Base-by-base conservation (phyloP, 2,329 filamentous ascomycete genomes). In the Hypoxylon sp. region DNA sequence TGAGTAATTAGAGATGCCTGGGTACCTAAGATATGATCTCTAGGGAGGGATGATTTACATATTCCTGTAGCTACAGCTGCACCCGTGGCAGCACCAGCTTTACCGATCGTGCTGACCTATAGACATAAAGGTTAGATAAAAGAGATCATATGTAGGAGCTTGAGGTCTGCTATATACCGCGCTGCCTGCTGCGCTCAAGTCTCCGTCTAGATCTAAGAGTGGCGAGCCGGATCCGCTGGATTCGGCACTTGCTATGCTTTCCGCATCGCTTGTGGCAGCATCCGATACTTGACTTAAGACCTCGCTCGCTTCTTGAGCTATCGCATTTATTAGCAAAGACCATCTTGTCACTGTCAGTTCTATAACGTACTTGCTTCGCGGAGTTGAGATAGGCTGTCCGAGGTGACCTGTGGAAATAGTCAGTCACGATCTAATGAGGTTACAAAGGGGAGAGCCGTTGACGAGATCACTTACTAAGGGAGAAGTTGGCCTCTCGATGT, bases 11-110 rank as follows among this genome's bases (percentile, higher is more conserved):
- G 25, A 25, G 25, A 25, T 25, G 25, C 6, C 2, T 25, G 25
- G 25, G 6, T 25, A 25, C 25, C n/a, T n/a, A n/a, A 32, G 30
- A 32, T 32, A 32, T 32, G 32, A 11, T 13, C 32, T 36, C 32
- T 36, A 14, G 11, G 32, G 14, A 14, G 32, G 32, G 32, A 11
- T 14, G 14, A 14, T 36, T 36, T 38, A 38, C 36, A 38, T 38
- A 38, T 38, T n/a, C 36, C 36, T 38, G 36, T 38, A 14, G 36
- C 36, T 38, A 38, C 36, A 38, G 36, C n/a, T n/a, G 36, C 36
- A 38, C 36, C 36, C 3, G 36, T 14, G n/a, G 36, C 36, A 5
- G 36, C 36, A n/a, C 36, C 36, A n/a, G 36, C 36, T 38, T 38
- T 38, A 6, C 36, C 36, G 14, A 38, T 38, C 13, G 36, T 38